Percentiles rank a stretch among this genome's conserved stretches.
These are phyloP conservation scores for Stevia rebaudiana DNA, from an alignment of 140 eudicot genomes.

Conservation along the genomic window DNA sequence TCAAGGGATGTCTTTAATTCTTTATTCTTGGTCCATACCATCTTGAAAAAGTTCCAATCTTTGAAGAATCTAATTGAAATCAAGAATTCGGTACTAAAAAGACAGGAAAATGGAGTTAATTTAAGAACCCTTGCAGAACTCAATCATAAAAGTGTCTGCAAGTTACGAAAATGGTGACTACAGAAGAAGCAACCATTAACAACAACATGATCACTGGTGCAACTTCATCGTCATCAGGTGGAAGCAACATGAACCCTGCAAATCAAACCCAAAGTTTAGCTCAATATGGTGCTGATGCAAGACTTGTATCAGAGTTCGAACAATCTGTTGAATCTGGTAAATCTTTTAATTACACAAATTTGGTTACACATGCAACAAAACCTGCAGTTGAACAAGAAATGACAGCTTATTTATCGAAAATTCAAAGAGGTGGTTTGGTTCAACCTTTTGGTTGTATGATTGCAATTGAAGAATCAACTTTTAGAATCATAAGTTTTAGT, in stretches of 20 bases:
- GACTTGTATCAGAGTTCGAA: constrained; percentile 47
- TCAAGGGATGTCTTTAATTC: neutral
- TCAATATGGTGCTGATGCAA: constrained; percentile 54
- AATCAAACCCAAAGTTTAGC: constrained; percentile 23
- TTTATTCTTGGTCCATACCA: neutral
- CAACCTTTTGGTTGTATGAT: constrained; percentile 75
- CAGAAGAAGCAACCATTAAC: constrained; percentile 18
- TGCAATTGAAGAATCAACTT: constrained; percentile 53
- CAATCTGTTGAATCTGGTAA: constrained; percentile 50
- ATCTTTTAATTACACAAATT: constrained; percentile 45
- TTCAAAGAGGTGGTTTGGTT: constrained; percentile 67
- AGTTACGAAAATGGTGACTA: constrained; percentile 8
- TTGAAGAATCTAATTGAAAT: constrained; percentile 4
- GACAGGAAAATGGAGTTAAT: constrained; percentile 11
- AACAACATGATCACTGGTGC: constrained; percentile 16
- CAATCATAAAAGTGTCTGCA: neutral
- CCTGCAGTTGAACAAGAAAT: constrained; percentile 37
- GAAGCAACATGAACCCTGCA: constrained; percentile 26
- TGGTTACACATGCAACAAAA: constrained; percentile 29
- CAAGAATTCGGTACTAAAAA: constrained; percentile 12
- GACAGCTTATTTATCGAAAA: constrained; percentile 42
- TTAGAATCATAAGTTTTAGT: constrained; percentile 43
- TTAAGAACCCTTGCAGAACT: constrained; percentile 11
- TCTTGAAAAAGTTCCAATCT: constrained; percentile 8
- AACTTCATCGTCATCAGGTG: constrained; percentile 43